phyloP scores from a whole-genome alignment of 2,329 filamentous ascomycete genomes.

The Alternaria angustiovoidea region DNA sequence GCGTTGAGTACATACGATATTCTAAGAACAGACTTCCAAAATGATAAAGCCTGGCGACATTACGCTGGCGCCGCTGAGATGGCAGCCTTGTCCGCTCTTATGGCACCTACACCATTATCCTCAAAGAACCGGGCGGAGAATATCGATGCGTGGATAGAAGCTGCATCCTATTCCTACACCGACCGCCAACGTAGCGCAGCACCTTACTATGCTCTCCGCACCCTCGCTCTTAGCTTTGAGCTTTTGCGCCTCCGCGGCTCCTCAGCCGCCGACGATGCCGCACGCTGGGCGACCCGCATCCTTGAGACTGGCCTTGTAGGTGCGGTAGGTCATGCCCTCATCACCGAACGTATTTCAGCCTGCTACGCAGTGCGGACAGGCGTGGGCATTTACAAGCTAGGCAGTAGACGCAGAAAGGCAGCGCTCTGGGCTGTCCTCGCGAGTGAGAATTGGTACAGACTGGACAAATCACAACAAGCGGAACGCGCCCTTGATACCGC shows the following conservation, averaged over 20 bases:
- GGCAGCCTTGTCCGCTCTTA: conserved; percentile 82
- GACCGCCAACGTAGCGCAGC: conserved; percentile 74
- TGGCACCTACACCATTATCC: conserved; percentile 75
- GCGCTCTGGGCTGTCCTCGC: conserved; percentile 88
- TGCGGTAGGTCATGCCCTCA: conserved; percentile 77
- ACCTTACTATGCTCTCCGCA: conserved; percentile 81
- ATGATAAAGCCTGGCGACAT: conserved; percentile 96
- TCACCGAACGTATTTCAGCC: conserved; percentile 84
- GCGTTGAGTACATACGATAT: conserved; percentile 93
- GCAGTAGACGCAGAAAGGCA: conserved; percentile 80
- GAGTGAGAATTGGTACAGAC: conserved; percentile 81
- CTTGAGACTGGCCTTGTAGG: conserved; percentile 78
- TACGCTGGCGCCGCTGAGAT: conserved; percentile 96
- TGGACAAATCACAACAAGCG: conserved; percentile 79
- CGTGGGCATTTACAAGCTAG: conserved; percentile 71
- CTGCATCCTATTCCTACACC: conserved; percentile 89
- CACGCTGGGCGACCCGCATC: conserved; percentile 81
- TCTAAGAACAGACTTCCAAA: conserved; percentile 84
- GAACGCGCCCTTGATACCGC: conserved; percentile 80
- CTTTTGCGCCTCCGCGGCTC: conserved; percentile 82
- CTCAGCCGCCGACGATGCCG: conserved; percentile 83
- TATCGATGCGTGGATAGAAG: conserved; percentile 86
- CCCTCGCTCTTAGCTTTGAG: conserved; percentile 78
- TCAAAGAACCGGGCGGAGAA: conserved; percentile 81
- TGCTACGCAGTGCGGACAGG: conserved; percentile 81